Base-by-base conservation (phyloP, 2,329 filamentous ascomycete genomes). In the Diaporthe velutina region DNA sequence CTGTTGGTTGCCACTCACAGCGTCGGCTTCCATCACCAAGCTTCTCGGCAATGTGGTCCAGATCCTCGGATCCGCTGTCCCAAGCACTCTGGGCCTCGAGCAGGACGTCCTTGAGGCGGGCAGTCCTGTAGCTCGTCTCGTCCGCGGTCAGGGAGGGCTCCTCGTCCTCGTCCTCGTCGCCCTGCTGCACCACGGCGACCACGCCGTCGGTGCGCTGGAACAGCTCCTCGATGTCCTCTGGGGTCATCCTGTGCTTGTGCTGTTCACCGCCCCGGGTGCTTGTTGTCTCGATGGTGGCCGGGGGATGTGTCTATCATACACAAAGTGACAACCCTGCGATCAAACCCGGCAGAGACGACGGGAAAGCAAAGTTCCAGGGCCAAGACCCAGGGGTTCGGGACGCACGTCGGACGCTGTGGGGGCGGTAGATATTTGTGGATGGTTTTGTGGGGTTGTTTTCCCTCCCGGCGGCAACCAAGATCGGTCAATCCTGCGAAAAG, bases 21-120 rank as follows among this genome's bases (percentile, higher is more conserved):
- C 89, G 86, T 79, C 90, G 85, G 77, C 89, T 90, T 7, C 86
- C 88, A 77, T 91, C 87, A 1, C 87, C 90, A 0, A 91, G 79
- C 73, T 86, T 88, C 79, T 90, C 86, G 2, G 87, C 86, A 52
- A 89, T 82, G 2, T 78, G 73, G 71, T 88, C 86, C 22, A 91
- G 81, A 0, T 86, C 83, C 12, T 81, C 77, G 0, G 83, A 84
- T 1, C 82, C 81, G 9, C 85, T 78, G 45, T 83, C 80, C 82
- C 85, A 87, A 5, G 87, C 81, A 25, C 86, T 78, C 64, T 83
- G 81, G 22, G 85, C 85, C 3, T 79, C 79, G 10, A 78, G 78
- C 52, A 89, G 79, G 0, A 89, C 83, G 0, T 81, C 80, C 12
- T 80, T 79, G 22, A 90, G 77, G 25, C 75, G 68, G 30, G 72